Evolutionary conservation across 805 yeast species (phyloP).

Genomic region (Yarrowia keelungensis): DNA sequence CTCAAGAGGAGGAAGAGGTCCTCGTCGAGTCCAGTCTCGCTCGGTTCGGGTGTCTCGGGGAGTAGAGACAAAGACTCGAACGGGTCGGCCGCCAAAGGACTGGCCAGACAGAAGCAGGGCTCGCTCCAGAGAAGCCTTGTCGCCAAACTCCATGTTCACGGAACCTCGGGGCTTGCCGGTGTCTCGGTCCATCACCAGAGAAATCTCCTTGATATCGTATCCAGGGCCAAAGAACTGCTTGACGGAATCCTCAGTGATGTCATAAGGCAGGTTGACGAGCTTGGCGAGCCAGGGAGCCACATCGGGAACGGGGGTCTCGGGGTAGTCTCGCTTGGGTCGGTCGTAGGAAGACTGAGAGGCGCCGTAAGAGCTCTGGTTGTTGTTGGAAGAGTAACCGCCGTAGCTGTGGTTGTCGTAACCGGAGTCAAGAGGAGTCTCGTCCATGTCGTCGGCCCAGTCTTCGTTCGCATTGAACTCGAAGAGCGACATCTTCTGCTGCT

Average conservation of each 20-base stretch:
- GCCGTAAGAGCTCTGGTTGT: conserved; percentile 48
- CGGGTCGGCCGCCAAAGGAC: conserved; percentile 71
- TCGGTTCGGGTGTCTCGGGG: conserved; percentile 39
- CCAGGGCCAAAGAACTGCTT: conserved; percentile 51
- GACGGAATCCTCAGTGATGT: conserved; percentile 66
- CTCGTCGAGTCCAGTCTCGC: conserved; percentile 48
- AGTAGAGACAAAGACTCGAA: conserved; percentile 80
- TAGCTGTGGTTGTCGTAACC: conserved; percentile 43
- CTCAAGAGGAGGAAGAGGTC: conserved; percentile 48
- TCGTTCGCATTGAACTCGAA: conserved; percentile 83
- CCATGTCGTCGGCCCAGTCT: conserved; percentile 40
- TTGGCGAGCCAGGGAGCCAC: conserved; percentile 92
- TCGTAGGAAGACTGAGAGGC: conserved; percentile 15
- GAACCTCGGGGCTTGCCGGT: conserved; percentile 81
- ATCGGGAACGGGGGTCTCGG: conserved; percentile 78
- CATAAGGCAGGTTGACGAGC: conserved; percentile 85
- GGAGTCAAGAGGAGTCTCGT: conserved; percentile 26
- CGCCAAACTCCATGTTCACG: conserved; percentile 87
- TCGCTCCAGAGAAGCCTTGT: conserved; percentile 75
- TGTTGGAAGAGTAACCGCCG: conserved; percentile 29
- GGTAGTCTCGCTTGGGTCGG: conserved; percentile 33
- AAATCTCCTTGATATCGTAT: conserved; percentile 64
- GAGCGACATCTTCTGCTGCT: conserved; percentile 80
- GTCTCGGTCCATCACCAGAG: conserved; percentile 72
- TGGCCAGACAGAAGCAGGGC: conserved; percentile 79